phyloP scores from a whole-genome alignment of 495 filamentous ascomycete genomes.

The Lasiosphaeriaceae sp. region DNA sequence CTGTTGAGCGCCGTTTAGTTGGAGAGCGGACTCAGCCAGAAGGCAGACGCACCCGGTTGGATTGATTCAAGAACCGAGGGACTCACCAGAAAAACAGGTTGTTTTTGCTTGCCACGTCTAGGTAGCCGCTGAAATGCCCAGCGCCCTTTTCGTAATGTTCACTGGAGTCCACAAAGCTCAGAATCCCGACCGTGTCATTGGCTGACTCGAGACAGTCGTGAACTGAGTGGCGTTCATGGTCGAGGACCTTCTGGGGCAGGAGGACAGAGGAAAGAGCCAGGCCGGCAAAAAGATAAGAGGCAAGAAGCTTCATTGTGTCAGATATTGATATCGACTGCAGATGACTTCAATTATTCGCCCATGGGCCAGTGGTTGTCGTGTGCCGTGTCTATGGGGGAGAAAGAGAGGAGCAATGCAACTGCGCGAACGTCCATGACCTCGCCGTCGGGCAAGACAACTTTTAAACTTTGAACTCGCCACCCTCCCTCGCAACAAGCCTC shows the following conservation, averaged over 20 bases:
- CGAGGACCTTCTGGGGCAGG: neutral
- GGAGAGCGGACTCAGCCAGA: too few species aligned
- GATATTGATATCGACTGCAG: neutral
- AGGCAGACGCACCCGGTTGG: too few species aligned
- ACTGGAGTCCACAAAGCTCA: neutral
- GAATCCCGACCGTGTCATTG: neutral
- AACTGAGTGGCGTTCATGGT: neutral
- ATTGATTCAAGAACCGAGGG: neutral
- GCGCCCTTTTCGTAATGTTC: neutral
- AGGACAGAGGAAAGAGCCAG: neutral
- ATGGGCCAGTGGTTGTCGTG: neutral
- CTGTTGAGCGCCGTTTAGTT: neutral
- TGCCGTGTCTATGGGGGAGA: neutral
- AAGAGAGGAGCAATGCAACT: neutral
- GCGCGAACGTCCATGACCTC: neutral
- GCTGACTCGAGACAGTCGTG: neutral
- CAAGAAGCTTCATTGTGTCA: neutral
- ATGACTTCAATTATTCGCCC: neutral
- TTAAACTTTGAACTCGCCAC: neutral
- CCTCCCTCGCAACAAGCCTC: too few species aligned
- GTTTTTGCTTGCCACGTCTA: neutral
- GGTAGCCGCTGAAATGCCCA: neutral
- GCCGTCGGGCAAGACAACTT: neutral
- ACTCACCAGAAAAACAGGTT: neutral
- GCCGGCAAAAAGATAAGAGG: neutral